A percentile compares a stretch with the other conserved stretches of the same genome.
Evolutionary conservation across 2,329 filamentous ascomycete genomes (phyloP).

Genomic region (Calonectria pteridis): DNA sequence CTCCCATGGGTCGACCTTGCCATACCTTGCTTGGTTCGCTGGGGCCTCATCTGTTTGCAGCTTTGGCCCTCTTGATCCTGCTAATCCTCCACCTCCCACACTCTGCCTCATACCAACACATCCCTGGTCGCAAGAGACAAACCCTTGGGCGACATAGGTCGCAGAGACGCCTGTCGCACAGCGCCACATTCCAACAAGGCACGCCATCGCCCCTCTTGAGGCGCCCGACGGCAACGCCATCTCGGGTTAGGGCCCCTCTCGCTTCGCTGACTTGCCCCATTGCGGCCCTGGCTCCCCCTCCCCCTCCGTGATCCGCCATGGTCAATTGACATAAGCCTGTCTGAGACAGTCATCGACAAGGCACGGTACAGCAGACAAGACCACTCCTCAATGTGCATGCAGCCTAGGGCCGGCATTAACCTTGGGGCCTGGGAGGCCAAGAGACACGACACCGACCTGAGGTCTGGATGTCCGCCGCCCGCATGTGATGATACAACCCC

Average conservation of each 20-base stretch:
- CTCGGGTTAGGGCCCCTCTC: constrained; percentile 37
- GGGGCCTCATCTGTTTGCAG: constrained; percentile 11
- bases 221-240: constrained; percentile 41
- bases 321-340: constrained; percentile 25
- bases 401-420: constrained; percentile 19
- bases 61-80: neutral
- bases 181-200: constrained; percentile 41
- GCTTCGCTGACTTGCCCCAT: constrained; percentile 25
- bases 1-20: constrained; percentile 22
- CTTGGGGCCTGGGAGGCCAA: constrained; percentile 10
- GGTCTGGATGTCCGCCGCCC: constrained; percentile 5
- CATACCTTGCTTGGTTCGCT: neutral
- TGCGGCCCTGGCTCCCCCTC: constrained; percentile 11
- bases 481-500: constrained; percentile 28
- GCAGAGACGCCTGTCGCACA: constrained; percentile 20
- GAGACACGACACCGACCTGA: neutral
- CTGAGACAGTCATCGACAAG: neutral
- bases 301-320: constrained; percentile 17
- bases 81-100: neutral
- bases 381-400: constrained; percentile 11
- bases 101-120: neutral
- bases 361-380: constrained; percentile 10
- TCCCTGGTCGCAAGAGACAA: neutral
- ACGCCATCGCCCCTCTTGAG: constrained; percentile 38
- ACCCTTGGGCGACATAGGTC: constrained; percentile 1